Evolutionary conservation across 345 rosid genomes (phyloP), one percentile per base, ranked within the genome.

Genomic region (Carallia pectinifolia): DNA sequence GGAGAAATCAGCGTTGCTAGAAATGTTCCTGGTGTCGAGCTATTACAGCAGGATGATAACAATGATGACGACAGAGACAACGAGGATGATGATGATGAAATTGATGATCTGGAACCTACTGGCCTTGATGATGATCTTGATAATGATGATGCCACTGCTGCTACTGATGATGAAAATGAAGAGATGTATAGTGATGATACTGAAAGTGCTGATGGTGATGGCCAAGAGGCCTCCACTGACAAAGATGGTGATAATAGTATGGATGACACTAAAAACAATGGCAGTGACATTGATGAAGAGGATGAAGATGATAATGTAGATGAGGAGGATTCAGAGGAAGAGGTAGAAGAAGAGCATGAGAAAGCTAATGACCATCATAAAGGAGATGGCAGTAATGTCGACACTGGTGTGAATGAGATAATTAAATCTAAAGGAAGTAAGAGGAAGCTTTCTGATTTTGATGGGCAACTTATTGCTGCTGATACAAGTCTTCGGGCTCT

Each of bases 401-500:
- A 44, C 4, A 15, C 66, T 36, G 81, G 66, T 67, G 80, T 73
- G 62, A 68, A 60, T 15, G 69, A 61, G 65, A 77, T 61, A 23
- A 77, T 73, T 58, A 71, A 52, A 63, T 62, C 84, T 65, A 83
- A 77, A 44, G 78, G 80, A 29, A 83, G 69, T 62, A 91, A 94
- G 77, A 88, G 97, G 79, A 94, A 94, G 82, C 65, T 72, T 13
- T 68, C 86, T 66, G 96, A 89, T 78, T 83, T 92, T 39, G 89
- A 90, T 72, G 90, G 78, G 18, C 79, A 80, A 75, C 90, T 95
- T 66, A 68, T 82, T 61, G 84, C 88, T 60, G 97, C 85, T 47
- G 92, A 92, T 68, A 76, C 96, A n/a, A 92, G 99, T 81, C 91
- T 95, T 23, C 86, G 96, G 18, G 89, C 97, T 58, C 76, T 95